A percentile compares a stretch with the other conserved stretches of the same genome.
Conservation (phyloP, 306 rosid species). For the Malus sieversii region DNA sequence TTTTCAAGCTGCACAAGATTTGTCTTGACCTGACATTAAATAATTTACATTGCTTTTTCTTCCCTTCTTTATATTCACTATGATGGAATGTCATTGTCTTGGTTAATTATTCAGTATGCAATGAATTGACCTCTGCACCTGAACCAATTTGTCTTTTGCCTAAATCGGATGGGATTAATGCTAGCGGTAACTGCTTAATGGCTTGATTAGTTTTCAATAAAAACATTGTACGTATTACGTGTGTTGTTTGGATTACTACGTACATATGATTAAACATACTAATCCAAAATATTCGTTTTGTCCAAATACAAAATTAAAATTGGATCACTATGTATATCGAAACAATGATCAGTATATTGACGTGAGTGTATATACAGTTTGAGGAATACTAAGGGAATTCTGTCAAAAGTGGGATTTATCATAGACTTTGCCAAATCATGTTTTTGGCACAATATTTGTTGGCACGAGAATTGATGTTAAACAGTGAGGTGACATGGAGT, state of each 20-base stretch:
- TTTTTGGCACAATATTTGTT: too few species aligned
- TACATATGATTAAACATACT: background rate
- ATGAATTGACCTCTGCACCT: conserved; percentile 4
- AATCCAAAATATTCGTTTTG: background rate
- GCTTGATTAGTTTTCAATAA: conserved; percentile 8
- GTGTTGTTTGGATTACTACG: background rate
- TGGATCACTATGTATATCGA: background rate
- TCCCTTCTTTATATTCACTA: background rate
- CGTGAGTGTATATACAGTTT: too few species aligned
- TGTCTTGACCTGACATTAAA: conserved; percentile 17
- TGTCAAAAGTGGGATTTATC: background rate
- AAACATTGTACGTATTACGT: background rate
- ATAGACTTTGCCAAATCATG: background rate
- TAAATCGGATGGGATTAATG: conserved; percentile 8
- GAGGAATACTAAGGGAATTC: too few species aligned
- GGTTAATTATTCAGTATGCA: background rate
- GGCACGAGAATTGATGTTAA: too few species aligned
- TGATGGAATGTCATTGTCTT: conserved; percentile 2
- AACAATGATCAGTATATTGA: background rate
- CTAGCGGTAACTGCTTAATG: background rate
- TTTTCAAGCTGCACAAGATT: background rate
- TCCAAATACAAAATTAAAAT: background rate
- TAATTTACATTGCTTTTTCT: background rate
- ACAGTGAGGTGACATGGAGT: background rate
- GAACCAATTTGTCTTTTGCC: conserved; percentile 1